Percentiles rank a stretch among this genome's conserved stretches.
phyloP scores from a whole-genome alignment of 176 grass and related monocot species.

The Rhynchospora breviuscula region DNA sequence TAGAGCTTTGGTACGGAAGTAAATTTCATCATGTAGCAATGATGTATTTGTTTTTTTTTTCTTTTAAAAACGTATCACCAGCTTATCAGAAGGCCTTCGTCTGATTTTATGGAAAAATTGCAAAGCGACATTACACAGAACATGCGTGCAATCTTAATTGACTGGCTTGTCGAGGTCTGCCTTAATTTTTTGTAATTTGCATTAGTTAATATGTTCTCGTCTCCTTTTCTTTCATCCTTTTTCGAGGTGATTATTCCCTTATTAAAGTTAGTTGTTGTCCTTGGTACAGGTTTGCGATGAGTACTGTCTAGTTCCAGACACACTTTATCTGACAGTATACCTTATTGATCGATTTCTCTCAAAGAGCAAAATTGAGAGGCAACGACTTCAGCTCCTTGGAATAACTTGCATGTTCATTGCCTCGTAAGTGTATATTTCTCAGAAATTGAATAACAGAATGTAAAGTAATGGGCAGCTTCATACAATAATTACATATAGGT shows the following conservation, averaged over 20 bases:
- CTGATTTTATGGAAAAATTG: constrained; percentile 22
- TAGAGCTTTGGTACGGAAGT: neutral
- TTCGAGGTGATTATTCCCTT: neutral
- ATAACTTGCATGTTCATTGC: constrained; percentile 93
- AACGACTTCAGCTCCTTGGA: constrained; percentile 76
- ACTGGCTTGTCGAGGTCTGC: constrained; percentile 71
- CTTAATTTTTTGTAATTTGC: constrained; percentile 1
- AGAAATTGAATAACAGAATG: neutral
- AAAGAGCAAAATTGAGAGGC: constrained; percentile 53
- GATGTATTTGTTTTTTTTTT: neutral
- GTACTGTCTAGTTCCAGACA: constrained; percentile 84
- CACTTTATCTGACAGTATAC: constrained; percentile 79
- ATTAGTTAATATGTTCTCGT: constrained; percentile 4
- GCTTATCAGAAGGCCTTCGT: constrained; percentile 23
- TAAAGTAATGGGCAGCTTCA: neutral
- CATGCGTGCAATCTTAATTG: constrained; percentile 49
- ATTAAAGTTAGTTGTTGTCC: neutral
- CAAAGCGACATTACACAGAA: constrained; percentile 26
- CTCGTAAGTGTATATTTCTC: constrained; percentile 52
- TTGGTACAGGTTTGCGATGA: constrained; percentile 77
- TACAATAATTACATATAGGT: neutral
- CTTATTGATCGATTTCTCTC: constrained; percentile 80
- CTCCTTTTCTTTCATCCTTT: neutral
- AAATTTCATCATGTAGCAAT: neutral
- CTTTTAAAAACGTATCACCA: neutral